Evolutionary conservation across 805 yeast species (phyloP).

Genomic region (Wickerhamiella qilinensis): DNA sequence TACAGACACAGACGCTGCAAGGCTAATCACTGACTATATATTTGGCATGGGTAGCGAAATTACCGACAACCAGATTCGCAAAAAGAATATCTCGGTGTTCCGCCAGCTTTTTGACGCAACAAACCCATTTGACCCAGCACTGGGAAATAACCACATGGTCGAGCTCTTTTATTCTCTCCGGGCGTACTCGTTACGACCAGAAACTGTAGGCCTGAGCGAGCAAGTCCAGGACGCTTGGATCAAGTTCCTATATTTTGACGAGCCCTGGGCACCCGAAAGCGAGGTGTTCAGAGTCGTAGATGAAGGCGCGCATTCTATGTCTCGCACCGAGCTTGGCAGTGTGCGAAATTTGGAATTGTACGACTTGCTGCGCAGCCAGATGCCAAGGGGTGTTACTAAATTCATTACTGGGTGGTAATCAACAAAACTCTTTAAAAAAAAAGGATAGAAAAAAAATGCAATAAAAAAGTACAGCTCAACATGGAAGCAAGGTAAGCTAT

Average conservation of each 20-base stretch:
- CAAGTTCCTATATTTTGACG: slow-evolving; percentile 14
- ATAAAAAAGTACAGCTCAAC: no score
- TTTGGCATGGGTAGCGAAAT: slow-evolving; percentile 10
- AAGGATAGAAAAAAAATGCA: no score
- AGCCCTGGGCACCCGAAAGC: slow-evolving; percentile 16
- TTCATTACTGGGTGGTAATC: background rate
- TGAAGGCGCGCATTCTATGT: background rate
- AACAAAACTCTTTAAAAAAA: no score
- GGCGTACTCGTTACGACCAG: slow-evolving; percentile 13
- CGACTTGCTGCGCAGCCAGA: background rate
- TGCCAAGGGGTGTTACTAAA: background rate
- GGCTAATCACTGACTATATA: slow-evolving; percentile 10
- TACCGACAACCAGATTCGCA: slow-evolving; percentile 3
- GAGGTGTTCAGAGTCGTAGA: slow-evolving; percentile 1
- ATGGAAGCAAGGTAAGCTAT: no score
- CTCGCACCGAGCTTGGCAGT: background rate
- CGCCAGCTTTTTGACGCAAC: slow-evolving; percentile 19
- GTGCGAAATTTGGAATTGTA: background rate
- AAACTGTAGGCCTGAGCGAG: slow-evolving; percentile 9
- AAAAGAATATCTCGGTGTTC: slow-evolving; percentile 10
- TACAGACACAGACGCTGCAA: slow-evolving; percentile 7
- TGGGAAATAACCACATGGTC: slow-evolving; percentile 22
- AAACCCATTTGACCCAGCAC: slow-evolving; percentile 16
- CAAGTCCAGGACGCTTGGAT: slow-evolving; percentile 17
- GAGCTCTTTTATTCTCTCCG: slow-evolving; percentile 20